A percentile compares a stretch with the other conserved stretches of the same genome.
These are phyloP conservation scores for Glebionis coronaria DNA, from an alignment of 129 eudicot species.

Conservation along the genomic window DNA sequence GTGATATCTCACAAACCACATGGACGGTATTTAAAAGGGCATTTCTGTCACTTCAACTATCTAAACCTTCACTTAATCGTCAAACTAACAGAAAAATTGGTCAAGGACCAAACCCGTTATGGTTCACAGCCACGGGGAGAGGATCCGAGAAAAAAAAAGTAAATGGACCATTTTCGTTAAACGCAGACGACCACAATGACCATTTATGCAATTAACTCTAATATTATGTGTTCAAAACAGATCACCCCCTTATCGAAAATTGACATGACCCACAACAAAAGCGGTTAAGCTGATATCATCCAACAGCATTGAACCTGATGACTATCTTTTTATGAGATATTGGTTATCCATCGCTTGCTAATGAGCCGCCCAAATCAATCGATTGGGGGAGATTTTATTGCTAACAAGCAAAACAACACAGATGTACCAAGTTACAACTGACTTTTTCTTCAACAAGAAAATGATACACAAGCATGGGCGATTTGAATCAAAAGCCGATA, in stretches of 20 bases:
- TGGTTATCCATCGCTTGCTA: not conserved
- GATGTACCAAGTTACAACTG: constrained; percentile 1
- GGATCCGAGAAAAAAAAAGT: no score
- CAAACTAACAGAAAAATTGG: no score
- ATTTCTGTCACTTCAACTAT: no score
- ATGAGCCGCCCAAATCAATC: constrained; percentile 11
- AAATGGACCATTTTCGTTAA: no score
- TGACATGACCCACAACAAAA: not conserved
- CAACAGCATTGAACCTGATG: not conserved
- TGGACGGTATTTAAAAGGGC: no score
- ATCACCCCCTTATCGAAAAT: not conserved
- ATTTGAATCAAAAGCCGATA: not conserved
- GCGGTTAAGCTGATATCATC: not conserved
- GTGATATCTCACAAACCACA: no score
- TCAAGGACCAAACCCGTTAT: no score
- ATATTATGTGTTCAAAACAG: not conserved
- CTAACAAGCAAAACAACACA: constrained; percentile 4
- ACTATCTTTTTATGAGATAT: not conserved
- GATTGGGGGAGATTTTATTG: constrained; percentile 4
- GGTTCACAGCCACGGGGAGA: no score
- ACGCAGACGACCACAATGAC: no score
- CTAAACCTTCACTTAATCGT: no score
- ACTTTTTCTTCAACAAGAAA: constrained; percentile 3
- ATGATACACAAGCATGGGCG: constrained; percentile 9
- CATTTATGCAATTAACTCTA: no score